These are phyloP conservation scores for Chlorociboria aeruginascens DNA, from an alignment of 495 filamentous ascomycete species.

Conservation along the genomic window DNA sequence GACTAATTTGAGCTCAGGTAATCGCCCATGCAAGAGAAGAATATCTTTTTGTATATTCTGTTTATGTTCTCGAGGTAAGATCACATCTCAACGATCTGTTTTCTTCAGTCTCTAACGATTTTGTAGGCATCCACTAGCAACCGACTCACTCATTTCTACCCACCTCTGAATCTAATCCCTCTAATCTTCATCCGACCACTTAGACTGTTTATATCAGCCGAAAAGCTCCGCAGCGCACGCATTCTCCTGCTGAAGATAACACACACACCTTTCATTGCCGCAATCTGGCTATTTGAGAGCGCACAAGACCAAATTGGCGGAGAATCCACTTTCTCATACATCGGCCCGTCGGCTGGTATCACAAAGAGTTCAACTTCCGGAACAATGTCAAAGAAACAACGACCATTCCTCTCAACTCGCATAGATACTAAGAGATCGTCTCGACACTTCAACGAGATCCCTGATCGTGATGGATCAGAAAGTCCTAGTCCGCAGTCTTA, in stretches of 20 bases:
- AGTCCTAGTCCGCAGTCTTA: background rate
- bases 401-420: conserved; percentile 14
- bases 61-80: conserved; percentile 59
- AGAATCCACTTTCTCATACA: conserved; percentile 5
- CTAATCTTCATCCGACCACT: conserved; percentile 74
- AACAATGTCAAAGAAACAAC: background rate
- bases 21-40: conserved; percentile 45
- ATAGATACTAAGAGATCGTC: conserved; percentile 1
- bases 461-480: background rate
- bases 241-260: conserved; percentile 65
- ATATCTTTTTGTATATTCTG: conserved; percentile 67
- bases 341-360: background rate
- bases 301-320: conserved; percentile 5
- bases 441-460: conserved; percentile 1
- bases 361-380: background rate
- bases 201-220: conserved; percentile 61
- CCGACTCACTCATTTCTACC: conserved; percentile 73
- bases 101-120: conserved; percentile 1
- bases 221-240: conserved; percentile 56
- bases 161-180: conserved; percentile 57
- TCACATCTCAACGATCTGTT: too few relatives aligned
- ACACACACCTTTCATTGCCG: conserved; percentile 39
- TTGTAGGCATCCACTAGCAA: conserved; percentile 56
- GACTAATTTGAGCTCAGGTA: too few relatives aligned
- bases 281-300: conserved; percentile 38